Evolutionary conservation across 2,329 filamentous ascomycete species (phyloP).

Genomic region (Neoscytalidium dimidiatum): DNA sequence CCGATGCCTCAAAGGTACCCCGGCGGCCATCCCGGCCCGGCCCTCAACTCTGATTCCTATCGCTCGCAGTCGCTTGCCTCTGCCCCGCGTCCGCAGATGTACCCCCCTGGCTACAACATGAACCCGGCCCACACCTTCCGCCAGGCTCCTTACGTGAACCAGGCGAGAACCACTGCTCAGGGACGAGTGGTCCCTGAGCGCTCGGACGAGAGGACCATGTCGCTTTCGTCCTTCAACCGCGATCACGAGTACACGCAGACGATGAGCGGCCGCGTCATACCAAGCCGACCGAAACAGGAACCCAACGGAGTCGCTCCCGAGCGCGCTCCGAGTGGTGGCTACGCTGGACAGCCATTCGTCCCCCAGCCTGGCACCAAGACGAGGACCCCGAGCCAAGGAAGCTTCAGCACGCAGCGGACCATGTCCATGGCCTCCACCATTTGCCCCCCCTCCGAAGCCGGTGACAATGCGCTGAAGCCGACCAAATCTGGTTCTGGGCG

Average conservation of each 20-base stretch:
- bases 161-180: constrained; percentile 82
- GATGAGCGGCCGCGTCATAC: constrained; percentile 90
- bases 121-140: constrained; percentile 76
- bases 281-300: constrained; percentile 65
- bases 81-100: constrained; percentile 64
- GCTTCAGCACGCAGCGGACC: constrained; percentile 61
- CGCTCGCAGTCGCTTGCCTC: constrained; percentile 91
- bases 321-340: constrained; percentile 14
- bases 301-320: constrained; percentile 25
- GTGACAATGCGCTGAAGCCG: constrained; percentile 50
- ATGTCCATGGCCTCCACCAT: constrained; percentile 94
- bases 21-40: constrained; percentile 50
- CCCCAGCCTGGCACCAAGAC: constrained; percentile 34
- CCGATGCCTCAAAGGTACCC: constrained; percentile 60
- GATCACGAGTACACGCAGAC: constrained; percentile 82
- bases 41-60: constrained; percentile 81
- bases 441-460: constrained; percentile 63
- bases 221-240: constrained; percentile 79
- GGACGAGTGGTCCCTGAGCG: constrained; percentile 89
- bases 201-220: constrained; percentile 93
- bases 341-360: constrained; percentile 10
- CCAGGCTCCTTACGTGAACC: constrained; percentile 70
- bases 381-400: constrained; percentile 39
- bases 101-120: constrained; percentile 54
- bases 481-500: constrained; percentile 42